Conservation (phyloP, 2,329 filamentous ascomycete genomes). For the Venturia effusa region DNA sequence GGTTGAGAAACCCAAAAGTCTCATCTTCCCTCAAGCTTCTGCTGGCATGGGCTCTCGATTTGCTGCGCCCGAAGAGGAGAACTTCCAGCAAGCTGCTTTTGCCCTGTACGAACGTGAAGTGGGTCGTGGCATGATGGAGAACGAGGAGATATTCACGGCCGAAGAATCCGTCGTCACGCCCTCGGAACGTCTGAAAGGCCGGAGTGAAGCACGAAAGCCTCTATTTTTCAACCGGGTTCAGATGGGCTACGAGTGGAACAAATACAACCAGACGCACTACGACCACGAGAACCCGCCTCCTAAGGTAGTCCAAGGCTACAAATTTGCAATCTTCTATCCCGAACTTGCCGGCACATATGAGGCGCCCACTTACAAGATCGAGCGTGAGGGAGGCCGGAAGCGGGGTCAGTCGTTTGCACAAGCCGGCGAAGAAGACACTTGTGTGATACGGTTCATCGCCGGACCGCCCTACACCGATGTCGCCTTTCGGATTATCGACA, state of each 20-base stretch:
- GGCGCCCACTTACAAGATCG: slow-evolving; percentile 91
- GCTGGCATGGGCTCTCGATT: slow-evolving; percentile 55
- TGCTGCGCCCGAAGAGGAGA: slow-evolving; percentile 57
- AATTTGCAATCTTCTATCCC: slow-evolving; percentile 99
- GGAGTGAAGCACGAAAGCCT: slow-evolving; percentile 83
- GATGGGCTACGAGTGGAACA: slow-evolving; percentile 99
- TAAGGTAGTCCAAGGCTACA: slow-evolving; percentile 97
- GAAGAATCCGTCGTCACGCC: slow-evolving; percentile 66
- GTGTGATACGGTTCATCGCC: slow-evolving; percentile 88
- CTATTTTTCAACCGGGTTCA: slow-evolving; percentile 96
- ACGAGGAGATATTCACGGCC: slow-evolving; percentile 88
- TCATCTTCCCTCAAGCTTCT: slow-evolving; percentile 31
- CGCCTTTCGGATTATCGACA: slow-evolving; percentile 93
- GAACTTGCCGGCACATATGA: slow-evolving; percentile 92
- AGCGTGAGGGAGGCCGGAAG: slow-evolving; percentile 81
- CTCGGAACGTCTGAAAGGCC: slow-evolving; percentile 58
- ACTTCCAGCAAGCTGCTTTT: slow-evolving; percentile 78
- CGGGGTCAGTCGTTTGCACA: slow-evolving; percentile 86
- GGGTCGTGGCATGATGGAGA: slow-evolving; percentile 79
- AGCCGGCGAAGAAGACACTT: slow-evolving; percentile 93
- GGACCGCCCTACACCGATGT: slow-evolving; percentile 95
- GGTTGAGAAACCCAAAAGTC: slow-evolving; percentile 16
- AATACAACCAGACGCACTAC: slow-evolving; percentile 99
- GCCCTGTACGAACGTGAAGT: slow-evolving; percentile 88
- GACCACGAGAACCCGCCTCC: slow-evolving; percentile 96